phyloP scores from a whole-genome alignment of 2,329 filamentous ascomycete genomes.

The Cryphonectria parasitica region DNA sequence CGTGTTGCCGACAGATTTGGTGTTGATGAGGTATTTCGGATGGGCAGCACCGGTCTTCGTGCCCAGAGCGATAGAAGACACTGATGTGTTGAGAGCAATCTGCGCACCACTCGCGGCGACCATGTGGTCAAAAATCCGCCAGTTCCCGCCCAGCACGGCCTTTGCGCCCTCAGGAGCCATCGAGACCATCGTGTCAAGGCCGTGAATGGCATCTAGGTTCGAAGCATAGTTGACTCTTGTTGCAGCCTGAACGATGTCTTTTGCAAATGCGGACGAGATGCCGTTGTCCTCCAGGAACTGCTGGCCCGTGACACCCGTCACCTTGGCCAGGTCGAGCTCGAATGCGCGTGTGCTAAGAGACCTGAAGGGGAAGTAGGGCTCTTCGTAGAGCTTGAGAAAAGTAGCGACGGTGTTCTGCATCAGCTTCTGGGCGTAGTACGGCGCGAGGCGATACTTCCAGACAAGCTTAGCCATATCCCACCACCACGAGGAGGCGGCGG shows the following conservation, averaged over 20 bases:
- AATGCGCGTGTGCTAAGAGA: slow-evolving; percentile 72
- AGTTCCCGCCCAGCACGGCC: slow-evolving; percentile 83
- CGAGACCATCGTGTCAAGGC: slow-evolving; percentile 86
- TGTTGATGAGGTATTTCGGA: slow-evolving; percentile 53
- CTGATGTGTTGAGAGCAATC: slow-evolving; percentile 68
- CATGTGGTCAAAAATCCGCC: slow-evolving; percentile 91
- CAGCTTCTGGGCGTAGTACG: slow-evolving; percentile 72
- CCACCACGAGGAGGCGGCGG: slow-evolving; percentile 67
- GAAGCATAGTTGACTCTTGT: slow-evolving; percentile 95
- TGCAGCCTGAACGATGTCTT: slow-evolving; percentile 85
- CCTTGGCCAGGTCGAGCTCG: slow-evolving; percentile 67
- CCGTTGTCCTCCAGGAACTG: slow-evolving; percentile 70
- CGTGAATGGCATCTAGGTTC: slow-evolving; percentile 84
- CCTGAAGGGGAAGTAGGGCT: slow-evolving; percentile 81
- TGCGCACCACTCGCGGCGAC: slow-evolving; percentile 65
- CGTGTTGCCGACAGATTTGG: slow-evolving; percentile 35
- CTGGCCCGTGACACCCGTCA: slow-evolving; percentile 73
- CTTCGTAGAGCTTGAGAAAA: slow-evolving; percentile 81
- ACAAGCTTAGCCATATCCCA: slow-evolving; percentile 80
- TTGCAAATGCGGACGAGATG: slow-evolving; percentile 67
- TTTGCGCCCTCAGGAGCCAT: slow-evolving; percentile 87
- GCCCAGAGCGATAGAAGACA: slow-evolving; percentile 61
- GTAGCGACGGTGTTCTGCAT: slow-evolving; percentile 71
- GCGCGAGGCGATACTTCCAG: slow-evolving; percentile 84
- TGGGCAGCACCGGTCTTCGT: slow-evolving; percentile 44